Conservation (phyloP, 495 filamentous ascomycete species). For the Chaetomium cochliodes region DNA sequence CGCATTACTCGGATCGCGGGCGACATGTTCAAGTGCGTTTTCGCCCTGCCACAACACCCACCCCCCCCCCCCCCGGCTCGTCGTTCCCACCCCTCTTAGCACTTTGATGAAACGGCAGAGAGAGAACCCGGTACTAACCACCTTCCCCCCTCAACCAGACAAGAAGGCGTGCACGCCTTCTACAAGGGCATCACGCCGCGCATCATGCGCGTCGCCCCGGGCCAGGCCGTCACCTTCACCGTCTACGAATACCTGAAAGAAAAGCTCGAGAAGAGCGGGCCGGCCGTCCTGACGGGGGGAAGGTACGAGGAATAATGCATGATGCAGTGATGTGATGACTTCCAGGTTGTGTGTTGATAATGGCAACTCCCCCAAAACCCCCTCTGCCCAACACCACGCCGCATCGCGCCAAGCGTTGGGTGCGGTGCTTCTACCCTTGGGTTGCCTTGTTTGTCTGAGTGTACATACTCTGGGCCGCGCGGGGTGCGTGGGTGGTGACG, state of each 20-base stretch:
- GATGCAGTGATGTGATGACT: not conserved
- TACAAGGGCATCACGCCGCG: constrained; percentile 99
- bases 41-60: constrained; percentile 24
- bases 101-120: too few species aligned
- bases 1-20: constrained; percentile 75
- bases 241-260: constrained; percentile 91
- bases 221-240: constrained; percentile 97
- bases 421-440: too few species aligned
- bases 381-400: not conserved
- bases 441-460: not conserved
- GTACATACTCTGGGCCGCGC: not conserved
- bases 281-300: constrained; percentile 62
- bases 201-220: constrained; percentile 95
- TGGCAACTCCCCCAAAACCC: not conserved
- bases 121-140: not conserved
- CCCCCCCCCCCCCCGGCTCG: too few species aligned
- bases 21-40: constrained; percentile 85
- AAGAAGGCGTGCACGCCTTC: constrained; percentile 90
- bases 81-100: too few species aligned
- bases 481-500: not conserved
- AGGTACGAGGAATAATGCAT: constrained; percentile 73
- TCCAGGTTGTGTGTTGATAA: too few species aligned
- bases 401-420: too few species aligned
- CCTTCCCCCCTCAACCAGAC: constrained; percentile 37
- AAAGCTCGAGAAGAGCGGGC: constrained; percentile 70